Base-by-base conservation (phyloP, 352 stramenopile species). In the Blastocystis sp. region DNA sequence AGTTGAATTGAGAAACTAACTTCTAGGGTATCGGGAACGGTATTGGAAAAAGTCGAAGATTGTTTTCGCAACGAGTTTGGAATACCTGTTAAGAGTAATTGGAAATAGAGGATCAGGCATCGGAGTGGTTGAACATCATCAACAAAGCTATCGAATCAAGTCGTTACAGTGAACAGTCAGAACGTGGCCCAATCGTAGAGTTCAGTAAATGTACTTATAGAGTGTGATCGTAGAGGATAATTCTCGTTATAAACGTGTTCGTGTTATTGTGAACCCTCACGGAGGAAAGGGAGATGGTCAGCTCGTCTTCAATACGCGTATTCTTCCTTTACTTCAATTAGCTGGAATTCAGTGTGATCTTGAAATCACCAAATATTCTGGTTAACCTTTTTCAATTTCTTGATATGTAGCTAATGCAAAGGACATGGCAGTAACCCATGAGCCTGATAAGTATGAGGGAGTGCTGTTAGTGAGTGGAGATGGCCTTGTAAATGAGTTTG, bases 41-140 rank as follows among this genome's bases (percentile, higher is more conserved):
- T 84, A 84, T 44, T 84, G 73, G 73, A 84, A 84, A 30, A 84
- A 84, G 53, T 84, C 73, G 11, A 58, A 42, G n/a, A 84, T 84
- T 53, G 56, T 84, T 35, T 84, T 84, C 48, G 51, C 17, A 17
- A 66, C 73, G 33, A 66, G 73, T 84, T 33, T 15, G 19, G 17
- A 27, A 54, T 51, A 24, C 0, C 1, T 62, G 5, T n/a, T 4
- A 9, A 3, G 27, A 22, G 15, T 84, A 24, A 84, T 19, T 24
- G 19, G 11, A 48, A 48, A 54, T 84, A 84, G 73, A 68, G n/a
- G 53, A 84, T 15, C 73, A 84, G 30, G 19, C 73, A 37, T 84
- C 73, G 5, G 73, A 84, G 22, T 84, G 73, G 73, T 84, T 84
- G 15, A 60, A 64, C 30, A 84, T 84, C 27, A 30, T 84, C 11